Conservation (phyloP, 805 yeast species). For the Starmerella stellata region DNA sequence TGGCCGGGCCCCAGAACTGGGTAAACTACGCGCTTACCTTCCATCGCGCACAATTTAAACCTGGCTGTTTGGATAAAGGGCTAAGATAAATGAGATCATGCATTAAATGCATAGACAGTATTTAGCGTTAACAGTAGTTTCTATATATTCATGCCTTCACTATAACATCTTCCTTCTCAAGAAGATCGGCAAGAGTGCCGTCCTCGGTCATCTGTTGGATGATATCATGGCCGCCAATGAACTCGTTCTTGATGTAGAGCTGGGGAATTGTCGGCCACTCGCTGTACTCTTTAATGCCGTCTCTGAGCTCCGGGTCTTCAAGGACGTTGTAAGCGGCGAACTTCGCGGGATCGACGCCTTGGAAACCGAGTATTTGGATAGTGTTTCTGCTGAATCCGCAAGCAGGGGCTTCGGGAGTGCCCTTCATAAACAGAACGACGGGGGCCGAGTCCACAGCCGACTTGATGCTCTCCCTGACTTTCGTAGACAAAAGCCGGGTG, state of each 20-base stretch:
- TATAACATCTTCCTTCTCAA: constrained; percentile 61
- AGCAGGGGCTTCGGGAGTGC: constrained; percentile 93
- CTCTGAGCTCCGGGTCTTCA: constrained; percentile 84
- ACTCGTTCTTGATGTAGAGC: constrained; percentile 69
- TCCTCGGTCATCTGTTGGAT: constrained; percentile 65
- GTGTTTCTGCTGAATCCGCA: constrained; percentile 96
- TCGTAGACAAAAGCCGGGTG: constrained; percentile 46
- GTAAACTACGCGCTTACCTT: no score
- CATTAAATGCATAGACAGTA: no score
- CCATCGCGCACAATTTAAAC: no score
- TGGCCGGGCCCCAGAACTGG: no score
- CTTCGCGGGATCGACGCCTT: constrained; percentile 90
- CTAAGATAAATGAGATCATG: no score
- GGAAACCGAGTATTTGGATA: constrained; percentile 80
- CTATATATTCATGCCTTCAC: constrained; percentile 28
- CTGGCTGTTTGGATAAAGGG: no score
- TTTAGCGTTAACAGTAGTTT: no score
- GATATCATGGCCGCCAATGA: constrained; percentile 95
- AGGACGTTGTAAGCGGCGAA: constrained; percentile 94
- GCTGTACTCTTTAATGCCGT: constrained; percentile 86
- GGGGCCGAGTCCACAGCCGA: constrained; percentile 76
- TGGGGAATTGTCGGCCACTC: constrained; percentile 99
- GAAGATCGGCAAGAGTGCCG: constrained; percentile 77
- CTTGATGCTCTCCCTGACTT: constrained; percentile 68
- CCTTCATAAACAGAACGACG: constrained; percentile 94